Evolutionary conservation across 2,329 filamentous ascomycete species (phyloP), one percentile per base, ranked within the genome.

Genomic region (Botrytis tulipae): DNA sequence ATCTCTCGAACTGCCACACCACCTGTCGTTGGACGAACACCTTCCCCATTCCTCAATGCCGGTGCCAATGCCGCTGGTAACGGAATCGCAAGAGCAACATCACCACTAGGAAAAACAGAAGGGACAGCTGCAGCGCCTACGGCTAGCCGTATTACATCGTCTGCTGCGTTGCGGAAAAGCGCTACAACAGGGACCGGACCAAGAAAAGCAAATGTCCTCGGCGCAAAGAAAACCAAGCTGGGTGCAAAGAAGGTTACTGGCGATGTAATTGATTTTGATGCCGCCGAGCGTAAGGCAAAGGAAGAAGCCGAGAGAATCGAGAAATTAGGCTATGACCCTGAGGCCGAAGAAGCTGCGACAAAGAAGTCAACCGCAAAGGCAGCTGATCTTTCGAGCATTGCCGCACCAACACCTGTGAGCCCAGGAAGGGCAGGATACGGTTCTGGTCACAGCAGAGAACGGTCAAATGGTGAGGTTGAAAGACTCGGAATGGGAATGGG

Each of bases 271-370:
- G 95, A 99, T 84, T 99, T 99, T 80, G 96, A 99, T 77, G 96
- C 95, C 82, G 96, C 95, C 4, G 96, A 99, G 86, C 94, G 93
- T 83, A 97, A 97, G 84, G 96, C 96, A 61, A 97, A 95, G 83
- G 96, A 98, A 83, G 96, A 99, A 83, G 96, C 95, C 4, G 96
- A 98, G 83, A 91, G 96, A 78, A 96, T 98, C 81, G 94, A 92
- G 82, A 97, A 97, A 84, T 86, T 99, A 35, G 96, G 96, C 57
- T 99, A 99, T 80, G 94, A 99, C 79, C 94, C 95, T 0, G 92
- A 98, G 76, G 95, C 94, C 32, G 95, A 97, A 83, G 84, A 83
- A 37, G 82, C 84, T 76, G 82, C 84, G 35, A 81, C 81, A 54
- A 86, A 89, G 74, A 84, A 87, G 77, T 76, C 79, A 67, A 77